Percentiles rank a stretch among this genome's conserved stretches.
phyloP scores from a whole-genome alignment of 2,329 filamentous ascomycete genomes.

The Beauveria sp. region DNA sequence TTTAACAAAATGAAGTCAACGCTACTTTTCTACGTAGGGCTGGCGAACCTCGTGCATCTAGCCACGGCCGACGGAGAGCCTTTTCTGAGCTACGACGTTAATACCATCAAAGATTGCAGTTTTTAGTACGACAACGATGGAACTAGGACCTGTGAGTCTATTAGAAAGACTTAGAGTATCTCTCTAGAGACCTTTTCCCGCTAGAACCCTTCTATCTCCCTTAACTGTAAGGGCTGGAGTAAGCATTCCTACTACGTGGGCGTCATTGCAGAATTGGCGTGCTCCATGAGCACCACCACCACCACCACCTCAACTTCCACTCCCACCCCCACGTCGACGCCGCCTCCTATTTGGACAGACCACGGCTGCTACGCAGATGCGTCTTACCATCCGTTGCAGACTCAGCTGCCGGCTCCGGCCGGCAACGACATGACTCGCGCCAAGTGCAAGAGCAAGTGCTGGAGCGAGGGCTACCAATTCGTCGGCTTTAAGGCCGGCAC shows the following conservation, averaged over 20 bases:
- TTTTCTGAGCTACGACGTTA: neutral
- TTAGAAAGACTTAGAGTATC: neutral
- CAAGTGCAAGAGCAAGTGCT: neutral
- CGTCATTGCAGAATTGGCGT: neutral
- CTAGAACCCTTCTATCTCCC: neutral
- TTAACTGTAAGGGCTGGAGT: conserved; percentile 2
- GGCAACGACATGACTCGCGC: neutral
- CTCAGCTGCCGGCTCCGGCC: neutral
- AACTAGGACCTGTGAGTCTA: neutral
- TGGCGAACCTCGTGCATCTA: neutral
- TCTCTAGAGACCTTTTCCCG: neutral
- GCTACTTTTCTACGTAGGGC: neutral
- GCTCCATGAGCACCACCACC: neutral
- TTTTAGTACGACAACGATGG: conserved; percentile 4
- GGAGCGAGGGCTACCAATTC: neutral
- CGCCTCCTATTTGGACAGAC: neutral
- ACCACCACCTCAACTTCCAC: neutral
- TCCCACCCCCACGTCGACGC: neutral
- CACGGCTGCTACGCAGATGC: neutral
- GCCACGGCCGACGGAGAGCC: neutral
- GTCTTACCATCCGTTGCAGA: neutral
- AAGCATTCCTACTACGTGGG: neutral
- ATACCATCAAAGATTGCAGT: conserved; percentile 4
- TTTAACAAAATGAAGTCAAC: neutral
- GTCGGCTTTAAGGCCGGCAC: conserved; percentile 3